A percentile compares a stretch with the other conserved stretches of the same genome.
Evolutionary conservation across 164 flowering plant species (phyloP).

Genomic region (Taxillus chinensis): DNA sequence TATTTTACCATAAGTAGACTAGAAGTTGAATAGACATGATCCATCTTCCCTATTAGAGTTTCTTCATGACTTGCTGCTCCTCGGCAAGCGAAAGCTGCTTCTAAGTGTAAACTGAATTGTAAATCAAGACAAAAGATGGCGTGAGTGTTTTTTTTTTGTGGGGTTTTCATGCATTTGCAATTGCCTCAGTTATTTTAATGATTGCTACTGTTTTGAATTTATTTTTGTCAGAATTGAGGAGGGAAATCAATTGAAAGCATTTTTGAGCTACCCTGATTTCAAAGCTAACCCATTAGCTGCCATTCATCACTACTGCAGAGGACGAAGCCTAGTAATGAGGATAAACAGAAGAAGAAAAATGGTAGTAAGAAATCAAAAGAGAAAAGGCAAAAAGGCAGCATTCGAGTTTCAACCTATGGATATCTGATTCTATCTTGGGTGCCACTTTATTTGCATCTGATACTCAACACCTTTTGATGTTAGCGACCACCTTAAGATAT

Average conservation of each 20-base stretch:
- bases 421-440: constrained; percentile 16
- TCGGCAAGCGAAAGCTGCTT: constrained; percentile 9
- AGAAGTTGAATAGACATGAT: constrained; percentile 62
- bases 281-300: constrained; percentile 49
- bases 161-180: neutral
- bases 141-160: constrained; percentile 28
- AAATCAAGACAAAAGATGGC: constrained; percentile 49
- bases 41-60: constrained; percentile 45
- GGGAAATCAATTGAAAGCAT: constrained; percentile 32
- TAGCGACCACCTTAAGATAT: no score
- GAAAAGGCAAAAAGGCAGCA: constrained; percentile 26
- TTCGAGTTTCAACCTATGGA: constrained; percentile 44
- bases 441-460: no score
- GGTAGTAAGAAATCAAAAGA: constrained; percentile 28
- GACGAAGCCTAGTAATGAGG: constrained; percentile 43
- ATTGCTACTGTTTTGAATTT: neutral
- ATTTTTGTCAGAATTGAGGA: constrained; percentile 47
- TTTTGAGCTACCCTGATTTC: constrained; percentile 46
- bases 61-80: constrained; percentile 49
- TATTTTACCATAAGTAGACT: constrained; percentile 45
- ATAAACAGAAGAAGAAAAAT: constrained; percentile 22
- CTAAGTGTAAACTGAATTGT: constrained; percentile 35
- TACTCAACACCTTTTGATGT: no score
- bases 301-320: constrained; percentile 52
- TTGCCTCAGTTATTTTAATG: neutral